Conservation (phyloP, 345 rosid species). For the Aquilaria yunnanensis region DNA sequence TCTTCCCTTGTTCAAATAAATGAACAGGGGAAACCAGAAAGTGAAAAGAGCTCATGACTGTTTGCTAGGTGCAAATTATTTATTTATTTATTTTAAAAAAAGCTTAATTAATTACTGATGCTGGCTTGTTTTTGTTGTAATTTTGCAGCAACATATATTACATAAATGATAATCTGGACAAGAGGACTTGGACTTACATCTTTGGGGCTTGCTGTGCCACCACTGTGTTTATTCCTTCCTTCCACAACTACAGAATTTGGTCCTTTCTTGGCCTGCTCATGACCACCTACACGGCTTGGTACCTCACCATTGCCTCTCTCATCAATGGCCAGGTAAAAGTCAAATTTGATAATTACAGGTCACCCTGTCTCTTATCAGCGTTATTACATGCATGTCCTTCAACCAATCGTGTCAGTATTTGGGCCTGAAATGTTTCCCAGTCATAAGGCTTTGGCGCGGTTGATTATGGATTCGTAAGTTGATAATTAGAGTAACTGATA, state of each 20-base stretch:
- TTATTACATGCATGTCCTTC: no score
- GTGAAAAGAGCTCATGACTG: no score
- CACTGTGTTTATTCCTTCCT: slow-evolving; percentile 95
- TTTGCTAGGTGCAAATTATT: no score
- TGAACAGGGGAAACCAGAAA: no score
- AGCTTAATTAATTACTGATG: no score
- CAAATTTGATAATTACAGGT: background rate
- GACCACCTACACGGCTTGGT: slow-evolving; percentile 99
- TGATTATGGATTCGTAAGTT: no score
- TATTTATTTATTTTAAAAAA: no score
- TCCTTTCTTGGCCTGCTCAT: slow-evolving; percentile 94
- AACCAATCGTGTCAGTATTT: no score
- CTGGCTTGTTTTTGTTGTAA: slow-evolving; percentile 6
- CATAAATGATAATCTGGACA: slow-evolving; percentile 97
- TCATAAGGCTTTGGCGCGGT: no score
- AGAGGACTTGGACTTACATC: slow-evolving; percentile 99
- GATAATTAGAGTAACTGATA: no score
- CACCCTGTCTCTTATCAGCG: no score
- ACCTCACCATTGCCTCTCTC: slow-evolving; percentile 86
- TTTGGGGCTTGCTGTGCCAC: slow-evolving; percentile 99
- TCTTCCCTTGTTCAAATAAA: background rate
- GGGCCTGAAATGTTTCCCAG: no score
- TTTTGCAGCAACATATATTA: slow-evolving; percentile 90
- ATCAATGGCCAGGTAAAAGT: slow-evolving; percentile 84
- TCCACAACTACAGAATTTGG: slow-evolving; percentile 99